These are phyloP conservation scores for Danielia oregonensis DNA, from an alignment of 805 yeast genomes.

Conservation along the genomic window DNA sequence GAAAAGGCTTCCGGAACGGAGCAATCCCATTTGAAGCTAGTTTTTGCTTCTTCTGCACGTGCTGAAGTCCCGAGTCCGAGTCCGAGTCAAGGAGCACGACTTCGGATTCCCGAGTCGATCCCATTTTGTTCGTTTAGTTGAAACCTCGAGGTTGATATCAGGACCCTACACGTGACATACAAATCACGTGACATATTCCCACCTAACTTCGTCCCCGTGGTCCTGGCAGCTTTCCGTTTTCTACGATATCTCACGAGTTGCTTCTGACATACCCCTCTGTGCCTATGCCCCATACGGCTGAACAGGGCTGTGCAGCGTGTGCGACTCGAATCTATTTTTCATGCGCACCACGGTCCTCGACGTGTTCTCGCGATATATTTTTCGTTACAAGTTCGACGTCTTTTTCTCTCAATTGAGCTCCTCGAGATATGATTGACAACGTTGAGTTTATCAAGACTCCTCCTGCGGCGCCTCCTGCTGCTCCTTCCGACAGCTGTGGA, in stretches of 20 bases:
- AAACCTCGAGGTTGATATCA: background rate
- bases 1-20: slow-evolving; percentile 13
- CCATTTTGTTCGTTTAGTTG: slow-evolving; percentile 1
- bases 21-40: slow-evolving; percentile 4
- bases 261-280: too few relatives aligned
- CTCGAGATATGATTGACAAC: slow-evolving; percentile 30
- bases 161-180: background rate
- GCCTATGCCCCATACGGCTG: too few relatives aligned
- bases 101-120: slow-evolving; percentile 2
- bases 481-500: slow-evolving; percentile 32
- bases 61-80: slow-evolving; percentile 10
- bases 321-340: too few relatives aligned
- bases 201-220: too few relatives aligned
- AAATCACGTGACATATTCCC: too few relatives aligned
- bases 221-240: too few relatives aligned
- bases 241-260: too few relatives aligned
- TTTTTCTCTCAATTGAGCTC: too few relatives aligned
- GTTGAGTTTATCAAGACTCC: slow-evolving; percentile 64
- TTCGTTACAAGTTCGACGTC: too few relatives aligned
- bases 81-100: slow-evolving; percentile 16
- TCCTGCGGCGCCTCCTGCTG: slow-evolving; percentile 32
- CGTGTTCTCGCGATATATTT: too few relatives aligned
- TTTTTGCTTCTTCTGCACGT: slow-evolving; percentile 8
- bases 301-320: too few relatives aligned
- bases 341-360: too few relatives aligned